Evolutionary conservation across 495 filamentous ascomycete genomes (phyloP).

Genomic region (Talaromyces adpressus): DNA sequence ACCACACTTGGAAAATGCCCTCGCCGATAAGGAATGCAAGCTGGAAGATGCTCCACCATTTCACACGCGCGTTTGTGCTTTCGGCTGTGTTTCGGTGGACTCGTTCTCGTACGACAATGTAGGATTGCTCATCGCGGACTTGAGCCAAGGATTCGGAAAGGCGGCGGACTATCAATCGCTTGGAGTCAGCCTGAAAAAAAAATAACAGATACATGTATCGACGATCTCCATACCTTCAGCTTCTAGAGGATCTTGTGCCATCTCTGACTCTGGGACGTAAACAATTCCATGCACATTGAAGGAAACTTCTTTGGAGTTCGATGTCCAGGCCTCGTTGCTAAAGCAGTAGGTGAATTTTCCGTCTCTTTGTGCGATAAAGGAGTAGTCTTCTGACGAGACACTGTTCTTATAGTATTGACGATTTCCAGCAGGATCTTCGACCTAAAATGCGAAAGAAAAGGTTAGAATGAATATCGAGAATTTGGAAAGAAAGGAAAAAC

Average conservation of each 20-base stretch:
- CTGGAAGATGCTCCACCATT: slow-evolving; percentile 99
- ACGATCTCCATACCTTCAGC: slow-evolving; percentile 57
- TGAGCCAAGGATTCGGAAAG: slow-evolving; percentile 80
- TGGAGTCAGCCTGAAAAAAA: background rate
- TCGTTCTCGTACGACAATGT: slow-evolving; percentile 91
- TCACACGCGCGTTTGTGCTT: slow-evolving; percentile 93
- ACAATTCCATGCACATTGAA: slow-evolving; percentile 99
- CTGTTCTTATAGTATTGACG: slow-evolving; percentile 72
- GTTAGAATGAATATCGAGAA: background rate
- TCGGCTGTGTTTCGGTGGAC: slow-evolving; percentile 97
- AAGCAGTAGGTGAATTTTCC: slow-evolving; percentile 96
- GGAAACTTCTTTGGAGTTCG: slow-evolving; percentile 89
- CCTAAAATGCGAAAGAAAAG: slow-evolving; percentile 34
- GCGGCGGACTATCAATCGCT: slow-evolving; percentile 57
- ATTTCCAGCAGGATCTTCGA: slow-evolving; percentile 69
- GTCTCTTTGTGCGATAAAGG: slow-evolving; percentile 77
- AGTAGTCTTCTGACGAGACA: slow-evolving; percentile 84
- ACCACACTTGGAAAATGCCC: slow-evolving; percentile 98
- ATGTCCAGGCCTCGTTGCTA: slow-evolving; percentile 93
- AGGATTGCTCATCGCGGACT: slow-evolving; percentile 95
- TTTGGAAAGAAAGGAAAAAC: background rate
- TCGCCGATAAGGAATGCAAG: slow-evolving; percentile 82
- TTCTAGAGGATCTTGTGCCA: slow-evolving; percentile 82
- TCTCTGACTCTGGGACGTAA: slow-evolving; percentile 85
- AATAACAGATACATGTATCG: background rate